A percentile compares a stretch with the other conserved stretches of the same genome.
These are phyloP conservation scores for Sclerotinia minor DNA, from an alignment of 2,329 filamentous ascomycete genomes.

Conservation along the genomic window DNA sequence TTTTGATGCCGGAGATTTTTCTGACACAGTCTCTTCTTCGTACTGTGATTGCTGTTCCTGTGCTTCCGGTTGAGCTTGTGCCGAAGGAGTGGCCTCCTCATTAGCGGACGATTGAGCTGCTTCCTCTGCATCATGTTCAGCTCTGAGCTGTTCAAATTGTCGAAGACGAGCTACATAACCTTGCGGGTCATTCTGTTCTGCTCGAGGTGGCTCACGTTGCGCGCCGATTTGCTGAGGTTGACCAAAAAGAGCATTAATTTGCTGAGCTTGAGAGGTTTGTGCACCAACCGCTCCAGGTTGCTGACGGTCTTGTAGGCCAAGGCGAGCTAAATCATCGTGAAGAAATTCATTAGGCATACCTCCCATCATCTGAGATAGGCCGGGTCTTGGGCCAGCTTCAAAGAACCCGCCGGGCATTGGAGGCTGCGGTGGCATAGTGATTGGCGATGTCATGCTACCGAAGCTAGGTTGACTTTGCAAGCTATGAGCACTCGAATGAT, in stretches of 20 bases:
- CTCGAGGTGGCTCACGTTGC: slow-evolving; percentile 56
- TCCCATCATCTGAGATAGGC: slow-evolving; percentile 43
- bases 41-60: slow-evolving; percentile 29
- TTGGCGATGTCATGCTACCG: slow-evolving; percentile 88
- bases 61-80: slow-evolving; percentile 31
- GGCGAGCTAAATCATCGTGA: slow-evolving; percentile 72
- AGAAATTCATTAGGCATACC: slow-evolving; percentile 54
- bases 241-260: slow-evolving; percentile 38
- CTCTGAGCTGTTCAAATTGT: slow-evolving; percentile 78
- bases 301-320: slow-evolving; percentile 53
- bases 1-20: slow-evolving; percentile 30
- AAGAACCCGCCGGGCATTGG: slow-evolving; percentile 61
- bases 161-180: slow-evolving; percentile 66
- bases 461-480: slow-evolving; percentile 97
- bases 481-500: slow-evolving; percentile 93
- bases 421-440: slow-evolving; percentile 58
- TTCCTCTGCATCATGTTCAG: slow-evolving; percentile 64
- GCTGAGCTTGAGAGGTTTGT: slow-evolving; percentile 37
- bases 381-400: slow-evolving; percentile 54
- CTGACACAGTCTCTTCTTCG: slow-evolving; percentile 21
- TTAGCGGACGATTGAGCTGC: slow-evolving; percentile 33
- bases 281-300: slow-evolving; percentile 32
- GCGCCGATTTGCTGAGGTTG: slow-evolving; percentile 33
- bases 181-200: slow-evolving; percentile 61
- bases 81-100: slow-evolving; percentile 39